Percentiles rank a stretch among this genome's conserved stretches.
Evolutionary conservation across 2,329 filamentous ascomycete genomes (phyloP).

Genomic region (Cucurbitaria berberidis): DNA sequence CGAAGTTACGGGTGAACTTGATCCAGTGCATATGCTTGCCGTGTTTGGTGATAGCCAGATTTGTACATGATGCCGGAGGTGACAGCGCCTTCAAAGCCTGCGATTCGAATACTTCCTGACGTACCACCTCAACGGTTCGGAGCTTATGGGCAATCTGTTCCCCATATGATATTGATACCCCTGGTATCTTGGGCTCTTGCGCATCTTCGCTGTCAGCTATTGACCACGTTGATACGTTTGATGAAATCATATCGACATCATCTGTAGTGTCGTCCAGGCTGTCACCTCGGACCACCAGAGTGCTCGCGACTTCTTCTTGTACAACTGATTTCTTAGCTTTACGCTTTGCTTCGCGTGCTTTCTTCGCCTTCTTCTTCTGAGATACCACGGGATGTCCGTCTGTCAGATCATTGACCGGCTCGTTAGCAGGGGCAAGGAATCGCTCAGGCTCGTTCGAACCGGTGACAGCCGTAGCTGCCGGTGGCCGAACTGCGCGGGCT

Average conservation of each 20-base stretch:
- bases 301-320: not conserved
- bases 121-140: not conserved
- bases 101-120: not conserved
- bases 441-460: slow-evolving; percentile 6
- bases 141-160: not conserved
- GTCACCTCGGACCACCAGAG: not conserved
- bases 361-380: slow-evolving; percentile 36
- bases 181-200: not conserved
- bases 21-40: slow-evolving; percentile 29
- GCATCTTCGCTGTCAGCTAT: not conserved
- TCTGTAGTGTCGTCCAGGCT: not conserved
- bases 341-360: slow-evolving; percentile 20
- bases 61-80: not conserved
- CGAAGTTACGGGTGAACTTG: slow-evolving; percentile 15
- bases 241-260: no score
- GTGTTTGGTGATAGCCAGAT: slow-evolving; percentile 6
- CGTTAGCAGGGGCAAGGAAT: not conserved
- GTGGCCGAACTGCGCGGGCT: slow-evolving; percentile 2
- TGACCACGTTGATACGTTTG: not conserved
- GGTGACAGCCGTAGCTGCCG: not conserved
- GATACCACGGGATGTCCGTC: slow-evolving; percentile 14
- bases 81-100: not conserved
- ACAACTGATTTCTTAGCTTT: slow-evolving; percentile 27
- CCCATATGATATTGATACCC: not conserved
- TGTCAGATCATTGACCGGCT: not conserved